Evolutionary conservation across 2,329 filamentous ascomycete genomes (phyloP), one percentile per base, ranked within the genome.

Genomic region (Xylariaceae sp.): DNA sequence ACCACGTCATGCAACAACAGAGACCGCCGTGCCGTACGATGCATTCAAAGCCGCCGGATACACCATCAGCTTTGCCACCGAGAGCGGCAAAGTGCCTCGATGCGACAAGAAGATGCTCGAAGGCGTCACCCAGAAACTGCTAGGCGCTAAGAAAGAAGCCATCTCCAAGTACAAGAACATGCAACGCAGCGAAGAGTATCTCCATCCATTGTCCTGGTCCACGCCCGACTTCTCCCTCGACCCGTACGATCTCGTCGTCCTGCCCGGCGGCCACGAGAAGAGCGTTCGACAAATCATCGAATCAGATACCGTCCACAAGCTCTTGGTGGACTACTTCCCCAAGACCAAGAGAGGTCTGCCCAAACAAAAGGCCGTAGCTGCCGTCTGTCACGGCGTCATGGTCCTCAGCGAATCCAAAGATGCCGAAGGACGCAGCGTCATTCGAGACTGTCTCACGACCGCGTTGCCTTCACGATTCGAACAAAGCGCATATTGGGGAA

Each of bases 241-340:
- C 19, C 51, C 65, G 10, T 81, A 73, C 57, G 72, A 77, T 52
- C 69, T 81, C 22, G 71, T 80, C 40, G 72, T 79, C 57, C 64
- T 80, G 1, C 78, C 78, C 1, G 77, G 78, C 12, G 77, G 78
- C 4, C 78, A 81, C 59, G 78, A 81, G 18, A 80, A 79, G 65
- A 63, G 68, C 12, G 75, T 81, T 1, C 69, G 71, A 1, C 77
- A 81, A 58, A 64, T 81, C 50, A 75, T 81, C 54, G 77, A 81
- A 53, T 78, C 75, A 3, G 56, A 66, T 2, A 56, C 61, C 6
- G 71, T 79, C 5, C 77, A 80, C 47, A 61, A 59, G 31, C 71
- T 76, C 11, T 60, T 81, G 3, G 69, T 68, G 1, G 66, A 68
- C 14, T 80, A 75, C 62, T 80, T 80, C 54, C 76, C 76, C 6